These are phyloP conservation scores for Penicillium odoratum DNA, from an alignment of 495 filamentous ascomycete species.

Conservation along the genomic window DNA sequence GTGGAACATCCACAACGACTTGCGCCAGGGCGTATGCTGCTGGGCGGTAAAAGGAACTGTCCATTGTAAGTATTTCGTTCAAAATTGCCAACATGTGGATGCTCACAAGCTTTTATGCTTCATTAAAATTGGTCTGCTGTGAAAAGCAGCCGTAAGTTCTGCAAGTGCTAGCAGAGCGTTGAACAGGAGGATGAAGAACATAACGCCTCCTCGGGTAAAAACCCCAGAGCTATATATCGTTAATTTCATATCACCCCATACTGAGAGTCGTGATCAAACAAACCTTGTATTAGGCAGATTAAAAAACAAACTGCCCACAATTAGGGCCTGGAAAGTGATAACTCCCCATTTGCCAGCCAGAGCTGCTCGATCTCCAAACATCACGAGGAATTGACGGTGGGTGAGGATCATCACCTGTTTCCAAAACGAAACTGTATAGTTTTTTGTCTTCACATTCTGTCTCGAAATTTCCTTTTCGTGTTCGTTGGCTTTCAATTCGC, in stretches of 20 bases:
- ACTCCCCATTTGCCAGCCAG: conserved; percentile 55
- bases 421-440: conserved; percentile 64
- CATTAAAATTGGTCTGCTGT: conserved; percentile 68
- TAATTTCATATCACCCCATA: neutral
- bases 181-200: conserved; percentile 80
- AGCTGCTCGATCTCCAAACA: conserved; percentile 59
- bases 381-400: conserved; percentile 63
- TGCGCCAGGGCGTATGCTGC: conserved; percentile 77
- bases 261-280: neutral
- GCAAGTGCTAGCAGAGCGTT: conserved; percentile 76
- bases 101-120: conserved; percentile 74
- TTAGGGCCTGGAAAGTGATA: conserved; percentile 69
- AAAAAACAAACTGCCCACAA: conserved; percentile 77
- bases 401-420: conserved; percentile 69
- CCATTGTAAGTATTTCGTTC: neutral
- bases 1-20: conserved; percentile 71
- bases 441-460: conserved; percentile 52
- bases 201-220: conserved; percentile 52
- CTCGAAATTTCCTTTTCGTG: conserved; percentile 49
- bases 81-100: neutral
- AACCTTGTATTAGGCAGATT: conserved; percentile 60
- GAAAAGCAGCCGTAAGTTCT: conserved; percentile 71
- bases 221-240: conserved; percentile 38
- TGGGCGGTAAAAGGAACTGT: conserved; percentile 74
- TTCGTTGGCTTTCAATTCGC: conserved; percentile 44